Base-by-base conservation (phyloP, 129 eudicot genomes). In the Dittrichia graveolens region DNA sequence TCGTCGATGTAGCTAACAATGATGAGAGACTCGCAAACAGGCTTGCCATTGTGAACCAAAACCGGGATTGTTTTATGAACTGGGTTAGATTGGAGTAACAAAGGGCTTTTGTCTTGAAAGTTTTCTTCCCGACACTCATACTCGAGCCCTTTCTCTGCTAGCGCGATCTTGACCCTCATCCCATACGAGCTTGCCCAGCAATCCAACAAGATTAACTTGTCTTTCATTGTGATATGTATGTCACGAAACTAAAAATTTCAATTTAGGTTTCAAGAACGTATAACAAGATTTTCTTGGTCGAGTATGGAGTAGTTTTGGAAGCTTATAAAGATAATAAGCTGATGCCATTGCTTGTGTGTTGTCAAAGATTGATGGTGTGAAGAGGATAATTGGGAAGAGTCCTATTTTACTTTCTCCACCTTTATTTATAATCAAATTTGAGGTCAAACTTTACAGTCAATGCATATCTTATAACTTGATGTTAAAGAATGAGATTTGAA, bases 21-120 rank as follows among this genome's bases (percentile, higher is more conserved):
- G 69, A 50, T 44, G 60, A 80, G 77, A 8, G 84, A 80, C 54
- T 80, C 84, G 38, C 82, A 78, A 50, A 78, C 18, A 50, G 82
- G 61, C 12, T 53, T 71, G 8, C 78, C 78, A 3, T 78, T 63
- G 50, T 78, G 82, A 68, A 78, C 70, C 77, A 78, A 54, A 46
- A 78, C 77, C 4, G 82, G 82, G 54, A 78, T 71, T 42, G 61
- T 71, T 59, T 71, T 78, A 63, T 78, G 78, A 71, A 78, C 42
- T 1, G 78, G 82, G 77, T 78, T 78, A 14, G 63, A 71, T 56
- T 78, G 57, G 41, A 78, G 69, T 31, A 78, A 43, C 77, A 71
- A 46, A 37, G 77, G 18, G 65, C 82, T 78, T 53, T 78, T 78
- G 35, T 71, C 61, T 42, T 11, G 39, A 74, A 78, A 71, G 72